Evolutionary conservation across 1,284 basidiomycete genomes (phyloP), one percentile per base, ranked within the genome.

Genomic region (Uromyces viciae-fabae): DNA sequence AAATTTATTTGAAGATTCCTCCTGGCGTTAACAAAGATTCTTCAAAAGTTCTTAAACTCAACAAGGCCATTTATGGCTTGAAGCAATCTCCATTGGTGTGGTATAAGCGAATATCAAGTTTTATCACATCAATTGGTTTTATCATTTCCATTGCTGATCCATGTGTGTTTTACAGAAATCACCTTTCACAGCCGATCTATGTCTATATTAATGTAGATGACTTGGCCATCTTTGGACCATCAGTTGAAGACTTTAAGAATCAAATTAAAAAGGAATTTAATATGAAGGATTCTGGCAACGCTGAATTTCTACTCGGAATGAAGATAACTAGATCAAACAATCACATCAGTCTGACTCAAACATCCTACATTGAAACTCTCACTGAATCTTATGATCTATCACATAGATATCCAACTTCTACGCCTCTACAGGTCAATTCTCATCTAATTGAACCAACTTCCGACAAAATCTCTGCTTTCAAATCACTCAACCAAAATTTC

Each of bases 191-290:
- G 25, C 25, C 22, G 31, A 31, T 40, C 38, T 43, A n/a, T 19
- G 74, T 76, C 0, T 36, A 60, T 46, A 38, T 64, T 22, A 43
- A 76, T 38, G 38, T 76, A 2, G n/a, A 76, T 19, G 38, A 75
- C 22, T 17, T 75, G 3, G 38, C 36, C 31, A 62, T 75, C 19
- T 15, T 68, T 1, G 58, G 74, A 15, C n/a, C 43, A 28, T 36
- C n/a, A 8, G 38, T 76, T 25, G 19, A 38, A 40, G 3, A 25
- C 3, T 76, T 76, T 25, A 76, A 76, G 38, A 3, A n/a, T 2
- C 25, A 33, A 3, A 60, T 76, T 19, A 17, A 22, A n/a, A 2
- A 64, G 11, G 7, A 33, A 28, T 76, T 62, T 25, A 22, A 62
- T 22, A 76, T 64, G 56, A 43, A 76, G 15, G 56, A 62, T 31